phyloP scores from a whole-genome alignment of 768 basidiomycete species.

The Neoboletus magnificus region DNA sequence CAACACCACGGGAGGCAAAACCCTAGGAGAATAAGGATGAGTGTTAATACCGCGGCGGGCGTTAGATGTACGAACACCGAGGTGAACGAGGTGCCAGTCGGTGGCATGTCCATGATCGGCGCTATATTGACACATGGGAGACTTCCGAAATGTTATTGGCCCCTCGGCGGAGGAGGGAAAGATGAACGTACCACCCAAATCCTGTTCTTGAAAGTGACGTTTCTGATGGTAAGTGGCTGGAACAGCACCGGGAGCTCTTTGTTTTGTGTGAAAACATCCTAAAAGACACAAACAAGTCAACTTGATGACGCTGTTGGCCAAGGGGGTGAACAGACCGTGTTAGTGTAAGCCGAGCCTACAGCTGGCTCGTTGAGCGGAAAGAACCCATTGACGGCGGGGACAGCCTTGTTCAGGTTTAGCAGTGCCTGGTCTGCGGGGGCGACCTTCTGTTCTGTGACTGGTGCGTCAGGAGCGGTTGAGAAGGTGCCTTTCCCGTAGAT shows the following conservation, averaged over 20 bases:
- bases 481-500: background rate
- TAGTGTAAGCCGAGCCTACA: slow-evolving; percentile 44
- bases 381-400: slow-evolving; percentile 50
- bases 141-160: slow-evolving; percentile 30
- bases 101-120: slow-evolving; percentile 71
- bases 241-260: slow-evolving; percentile 56
- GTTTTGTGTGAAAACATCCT: slow-evolving; percentile 46
- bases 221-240: slow-evolving; percentile 58
- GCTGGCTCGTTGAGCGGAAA: slow-evolving; percentile 58
- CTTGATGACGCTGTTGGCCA: background rate
- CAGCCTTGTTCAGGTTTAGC: slow-evolving; percentile 42
- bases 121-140: slow-evolving; percentile 85
- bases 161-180: background rate
- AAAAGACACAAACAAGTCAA: background rate
- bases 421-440: background rate
- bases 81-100: slow-evolving; percentile 81
- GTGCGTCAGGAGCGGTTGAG: background rate
- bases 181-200: slow-evolving; percentile 52
- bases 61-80: slow-evolving; percentile 44
- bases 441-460: background rate
- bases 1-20: slow-evolving; percentile 69
- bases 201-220: slow-evolving; percentile 68
- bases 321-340: slow-evolving; percentile 12
- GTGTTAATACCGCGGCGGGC: background rate
- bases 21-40: slow-evolving; percentile 34